Base-by-base conservation (phyloP, 768 basidiomycete species). In the Rubroboletus pulcherrimus region DNA sequence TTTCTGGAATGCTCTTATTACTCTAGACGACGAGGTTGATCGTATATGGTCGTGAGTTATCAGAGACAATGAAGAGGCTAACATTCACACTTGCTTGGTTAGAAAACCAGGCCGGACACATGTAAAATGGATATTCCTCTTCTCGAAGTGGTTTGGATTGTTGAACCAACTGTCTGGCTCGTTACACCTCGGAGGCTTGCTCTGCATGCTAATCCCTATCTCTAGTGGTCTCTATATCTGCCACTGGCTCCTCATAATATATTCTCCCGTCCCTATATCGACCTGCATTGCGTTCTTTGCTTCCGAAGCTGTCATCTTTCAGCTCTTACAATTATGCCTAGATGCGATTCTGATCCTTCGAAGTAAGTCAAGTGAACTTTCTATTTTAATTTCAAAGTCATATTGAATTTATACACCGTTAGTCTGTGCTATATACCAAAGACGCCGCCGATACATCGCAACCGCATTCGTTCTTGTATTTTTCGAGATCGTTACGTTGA, bases 121-220 rank as follows among this genome's bases (percentile, higher is more conserved):
- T 11, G 45, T 67, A 30, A 66, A 67, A 38, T 55, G 59, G 49
- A 58, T 66, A 52, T 66, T 57, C 47, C 48, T 66, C 26, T 57
- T 66, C 17, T 29, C 66, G 1, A 66, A 38, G 53, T 67, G 65
- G 65, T 65, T 65, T 42, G 65, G 65, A 51, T 17, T 66, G 33
- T 3, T 52, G 51, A 57, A 56, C 12, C 57, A 57, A 51, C 47
- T 65, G 65, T 66, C 14, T 1, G 45, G 7, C 7, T 8, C 34
- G 6, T 34, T 9, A 1, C 35, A 10, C 39, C n/a, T 37, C 6
- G 38, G 47, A 44, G 12, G 34, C 24, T 43, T 40, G 11, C 19
- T 11, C 9, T n/a, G 53, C 17, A 40, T 57, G 21, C 26, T 65
- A 8, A 62, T 39, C 17, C 24, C 5, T 15, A 17, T 45, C n/a